phyloP scores from a whole-genome alignment of 139 green algal species.

The Eudorina sp. region DNA sequence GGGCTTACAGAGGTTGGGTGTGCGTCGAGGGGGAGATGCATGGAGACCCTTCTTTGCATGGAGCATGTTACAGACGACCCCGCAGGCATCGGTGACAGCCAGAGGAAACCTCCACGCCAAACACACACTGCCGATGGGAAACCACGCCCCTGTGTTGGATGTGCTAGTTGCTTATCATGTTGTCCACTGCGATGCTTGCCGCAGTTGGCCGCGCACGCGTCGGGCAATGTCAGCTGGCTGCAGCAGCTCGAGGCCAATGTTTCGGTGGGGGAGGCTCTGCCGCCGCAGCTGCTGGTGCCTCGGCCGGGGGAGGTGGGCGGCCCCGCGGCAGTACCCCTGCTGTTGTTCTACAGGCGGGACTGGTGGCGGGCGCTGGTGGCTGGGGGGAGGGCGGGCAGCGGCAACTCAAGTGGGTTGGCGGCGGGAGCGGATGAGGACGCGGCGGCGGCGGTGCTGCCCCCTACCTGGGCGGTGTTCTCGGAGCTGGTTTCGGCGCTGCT shows the following conservation, averaged over 20 bases:
- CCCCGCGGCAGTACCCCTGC: not conserved
- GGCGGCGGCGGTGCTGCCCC: not conserved
- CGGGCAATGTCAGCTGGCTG: conserved; percentile 1
- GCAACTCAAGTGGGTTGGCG: not conserved
- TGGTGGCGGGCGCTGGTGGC: not conserved
- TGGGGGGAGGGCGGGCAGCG: not conserved
- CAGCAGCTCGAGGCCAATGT: not conserved
- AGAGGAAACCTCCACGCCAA: not conserved
- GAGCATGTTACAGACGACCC: no score
- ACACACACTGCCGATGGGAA: no score
- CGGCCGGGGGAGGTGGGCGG: not conserved
- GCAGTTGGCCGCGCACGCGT: not conserved
- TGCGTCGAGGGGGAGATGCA: no score
- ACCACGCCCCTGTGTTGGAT: no score
- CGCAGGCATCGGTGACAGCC: no score
- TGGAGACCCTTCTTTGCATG: no score
- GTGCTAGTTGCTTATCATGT: no score
- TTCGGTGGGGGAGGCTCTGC: not conserved
- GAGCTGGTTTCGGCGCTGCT: not conserved
- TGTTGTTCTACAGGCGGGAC: conserved; percentile 33
- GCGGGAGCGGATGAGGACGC: not conserved
- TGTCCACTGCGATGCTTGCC: no score
- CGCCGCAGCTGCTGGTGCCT: not conserved
- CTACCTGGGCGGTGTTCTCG: not conserved
- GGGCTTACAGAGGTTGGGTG: no score